phyloP scores from a whole-genome alignment of 1,139 yeast genomes.

The Arxiozyma bovina region DNA sequence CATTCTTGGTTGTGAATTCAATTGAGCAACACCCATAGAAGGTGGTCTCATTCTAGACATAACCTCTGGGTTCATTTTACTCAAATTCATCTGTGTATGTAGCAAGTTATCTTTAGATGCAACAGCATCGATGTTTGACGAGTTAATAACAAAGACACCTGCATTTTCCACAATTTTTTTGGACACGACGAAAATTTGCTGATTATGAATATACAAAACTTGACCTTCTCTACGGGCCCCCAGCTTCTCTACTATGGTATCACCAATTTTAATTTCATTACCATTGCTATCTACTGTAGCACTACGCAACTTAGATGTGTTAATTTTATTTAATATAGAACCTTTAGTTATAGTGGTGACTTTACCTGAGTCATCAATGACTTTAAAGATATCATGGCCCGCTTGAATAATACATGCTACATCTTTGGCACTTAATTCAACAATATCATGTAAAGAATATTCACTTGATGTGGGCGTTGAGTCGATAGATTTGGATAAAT shows the following conservation, averaged over 20 bases:
- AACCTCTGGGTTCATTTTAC: constrained; percentile 75
- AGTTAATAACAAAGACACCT: constrained; percentile 80
- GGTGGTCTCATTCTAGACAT: constrained; percentile 40
- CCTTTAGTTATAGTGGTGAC: constrained; percentile 63
- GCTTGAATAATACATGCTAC: constrained; percentile 89
- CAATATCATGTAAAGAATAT: constrained; percentile 82
- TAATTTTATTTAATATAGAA: constrained; percentile 68
- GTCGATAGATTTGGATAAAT: constrained; percentile 70
- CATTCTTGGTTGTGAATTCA: constrained; percentile 31
- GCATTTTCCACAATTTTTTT: constrained; percentile 74
- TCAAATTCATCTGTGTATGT: constrained; percentile 41
- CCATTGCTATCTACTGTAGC: constrained; percentile 86
- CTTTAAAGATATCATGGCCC: constrained; percentile 74
- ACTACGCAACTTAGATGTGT: constrained; percentile 54
- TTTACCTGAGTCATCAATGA: constrained; percentile 80
- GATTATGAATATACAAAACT: constrained; percentile 77
- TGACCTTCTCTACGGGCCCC: constrained; percentile 85
- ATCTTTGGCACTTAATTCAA: constrained; percentile 74
- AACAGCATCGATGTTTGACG: constrained; percentile 70
- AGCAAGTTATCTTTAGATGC: constrained; percentile 56
- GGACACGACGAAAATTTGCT: constrained; percentile 68
- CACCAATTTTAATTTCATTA: constrained; percentile 77
- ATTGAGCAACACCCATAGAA: constrained; percentile 40
- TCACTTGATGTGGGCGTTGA: constrained; percentile 59
- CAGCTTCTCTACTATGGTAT: constrained; percentile 71